These are phyloP conservation scores for Pseudoperonospora humuli DNA, from an alignment of 352 stramenopile species.

Conservation along the genomic window DNA sequence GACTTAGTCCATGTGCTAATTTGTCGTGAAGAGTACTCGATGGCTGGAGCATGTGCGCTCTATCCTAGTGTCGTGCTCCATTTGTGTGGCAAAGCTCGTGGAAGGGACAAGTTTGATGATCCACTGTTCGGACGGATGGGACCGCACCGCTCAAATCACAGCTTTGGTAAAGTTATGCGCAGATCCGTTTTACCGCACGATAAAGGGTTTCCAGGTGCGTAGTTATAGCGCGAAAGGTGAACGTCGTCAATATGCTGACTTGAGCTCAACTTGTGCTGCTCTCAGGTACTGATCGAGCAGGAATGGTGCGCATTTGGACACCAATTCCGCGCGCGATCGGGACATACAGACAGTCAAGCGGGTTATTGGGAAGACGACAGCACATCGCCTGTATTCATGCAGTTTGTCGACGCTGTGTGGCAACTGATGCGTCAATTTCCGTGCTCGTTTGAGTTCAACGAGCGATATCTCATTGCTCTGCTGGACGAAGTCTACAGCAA, in stretches of 20 bases:
- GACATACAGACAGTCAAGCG: constrained; percentile 43
- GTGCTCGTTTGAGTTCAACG: constrained; percentile 97
- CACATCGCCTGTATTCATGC: constrained; percentile 97
- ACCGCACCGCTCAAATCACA: constrained; percentile 95
- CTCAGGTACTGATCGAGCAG: constrained; percentile 93
- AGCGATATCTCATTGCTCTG: constrained; percentile 87
- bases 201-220: constrained; percentile 87
- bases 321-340: constrained; percentile 92
- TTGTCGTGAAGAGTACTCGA: constrained; percentile 40
- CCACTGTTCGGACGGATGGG: constrained; percentile 99
- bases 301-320: constrained; percentile 99
- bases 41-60: constrained; percentile 81
- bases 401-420: constrained; percentile 98
- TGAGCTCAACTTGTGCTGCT: neutral
- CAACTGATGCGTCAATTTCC: constrained; percentile 96
- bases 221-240: neutral
- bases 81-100: constrained; percentile 85
- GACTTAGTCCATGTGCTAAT: neutral
- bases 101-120: constrained; percentile 92
- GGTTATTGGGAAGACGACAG: constrained; percentile 93
- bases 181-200: constrained; percentile 96
- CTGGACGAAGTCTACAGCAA: constrained; percentile 95
- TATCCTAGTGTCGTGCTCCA: constrained; percentile 84
- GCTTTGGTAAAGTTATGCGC: constrained; percentile 93
- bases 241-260: neutral